Base-by-base conservation (phyloP, 108 stramenopile species). In the Cyclostephanos tholiformis region DNA sequence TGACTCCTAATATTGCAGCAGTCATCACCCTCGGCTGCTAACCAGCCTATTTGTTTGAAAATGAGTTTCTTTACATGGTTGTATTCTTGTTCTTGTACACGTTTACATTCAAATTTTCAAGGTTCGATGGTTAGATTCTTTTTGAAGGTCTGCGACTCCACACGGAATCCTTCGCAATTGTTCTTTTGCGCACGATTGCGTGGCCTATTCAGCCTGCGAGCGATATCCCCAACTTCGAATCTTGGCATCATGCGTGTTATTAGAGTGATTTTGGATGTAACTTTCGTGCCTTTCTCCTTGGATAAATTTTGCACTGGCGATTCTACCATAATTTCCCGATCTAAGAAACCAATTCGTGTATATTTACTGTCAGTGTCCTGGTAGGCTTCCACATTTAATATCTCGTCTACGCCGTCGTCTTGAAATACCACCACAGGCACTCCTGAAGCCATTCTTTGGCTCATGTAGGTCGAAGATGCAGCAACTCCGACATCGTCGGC, bases 241-340 rank as follows among this genome's bases (percentile, higher is more conserved):
- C 62, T 35, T 9, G 62, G 62, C 7, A 20, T 35, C 27, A 63
- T 17, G 22, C 35, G 36, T 19, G 62, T 41, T 41, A 22, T 38
- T 9, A 41, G 1, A 16, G 52, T 52, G 66, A 67, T 11, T 0
- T 16, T 26, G 66, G 51, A 67, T 49, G 50, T n/a, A 16, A 67
- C 66, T 12, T 12, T 1, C 66, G 27, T 53, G 27, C 30, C 38
- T 22, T 55, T 26, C 11, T 55, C 26, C 11, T 27, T 16, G 26
- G 26, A 9, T 55, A 20, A 10, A 60, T 36, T 19, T 14, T 38
- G 30, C 6, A 36, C 16, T 38, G 59, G 16, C 27, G 59, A n/a
- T 2, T 60, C n/a, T 9, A 32, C n/a, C 19, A 1, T 17, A 17
- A 36, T 8, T 1, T 27, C 53, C 23, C 12, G 23, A 27, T 55